Evolutionary conservation across 768 basidiomycete species (phyloP).

Genomic region (Pisolithus sp.): DNA sequence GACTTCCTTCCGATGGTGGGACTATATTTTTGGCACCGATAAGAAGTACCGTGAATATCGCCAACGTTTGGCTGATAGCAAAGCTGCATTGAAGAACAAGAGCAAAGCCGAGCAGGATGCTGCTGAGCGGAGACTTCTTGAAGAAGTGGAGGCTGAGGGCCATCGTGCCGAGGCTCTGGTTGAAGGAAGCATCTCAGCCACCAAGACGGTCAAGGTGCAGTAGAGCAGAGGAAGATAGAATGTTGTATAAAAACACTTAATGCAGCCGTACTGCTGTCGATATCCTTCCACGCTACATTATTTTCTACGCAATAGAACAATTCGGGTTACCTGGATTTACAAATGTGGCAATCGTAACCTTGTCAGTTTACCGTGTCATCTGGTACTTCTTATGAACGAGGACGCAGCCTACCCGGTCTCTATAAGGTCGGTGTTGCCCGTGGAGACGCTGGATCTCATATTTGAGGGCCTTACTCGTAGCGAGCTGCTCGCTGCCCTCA

Average conservation of each 20-base stretch:
- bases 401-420: not conserved
- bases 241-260: not conserved
- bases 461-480: conserved; percentile 18
- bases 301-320: not conserved
- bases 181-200: conserved; percentile 20
- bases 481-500: conserved; percentile 23
- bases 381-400: no score
- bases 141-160: conserved; percentile 71
- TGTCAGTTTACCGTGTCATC: not conserved
- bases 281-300: not conserved
- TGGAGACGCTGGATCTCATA: conserved; percentile 32
- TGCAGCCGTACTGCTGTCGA: not conserved
- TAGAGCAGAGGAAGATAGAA: conserved; percentile 4
- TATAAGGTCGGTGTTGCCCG: conserved; percentile 20
- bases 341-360: not conserved
- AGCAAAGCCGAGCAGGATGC: conserved; percentile 45
- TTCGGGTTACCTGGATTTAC: not conserved
- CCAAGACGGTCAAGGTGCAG: conserved; percentile 23
- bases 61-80: conserved; percentile 55
- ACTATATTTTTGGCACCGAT: conserved; percentile 86
- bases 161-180: conserved; percentile 59
- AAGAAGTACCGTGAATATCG: conserved; percentile 82
- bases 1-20: conserved; percentile 93
- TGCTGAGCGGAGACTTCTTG: conserved; percentile 58
- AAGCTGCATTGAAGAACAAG: conserved; percentile 47